Base-by-base conservation (phyloP, 345 rosid genomes). In the Ailanthus altissimus region DNA sequence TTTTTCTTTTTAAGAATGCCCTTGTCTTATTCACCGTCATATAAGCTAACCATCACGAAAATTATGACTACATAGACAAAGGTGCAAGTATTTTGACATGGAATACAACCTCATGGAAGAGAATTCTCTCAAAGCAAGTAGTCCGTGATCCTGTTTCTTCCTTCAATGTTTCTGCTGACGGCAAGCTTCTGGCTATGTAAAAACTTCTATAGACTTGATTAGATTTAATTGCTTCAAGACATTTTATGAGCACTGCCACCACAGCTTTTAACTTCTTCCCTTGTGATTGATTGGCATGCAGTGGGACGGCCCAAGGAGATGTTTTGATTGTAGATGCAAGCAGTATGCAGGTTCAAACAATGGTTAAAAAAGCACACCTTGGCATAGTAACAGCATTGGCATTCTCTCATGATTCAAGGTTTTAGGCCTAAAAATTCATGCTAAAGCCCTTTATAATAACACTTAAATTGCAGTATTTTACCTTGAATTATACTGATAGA, bases 321-420 rank as follows among this genome's bases (percentile, higher is more conserved):
- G 81, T 92, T 38, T 16, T 85, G 57, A 84, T 92, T 61, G 58
- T 94, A 80, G 84, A 87, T 81, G 78, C 98, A 15, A 50, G 79
- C 50, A 86, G 56, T 58, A 70, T 89, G 96, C 73, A 79, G 74
- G 74, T 81, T 72, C 88, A 75, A 36, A 85, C 75, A 47, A 77
- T 75, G 32, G 84, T 91, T 40, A 87, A 70, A 81, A 89, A 89
- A 82, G 98, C 98, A 71, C 99, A 94, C 85, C 86, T 92, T 40
- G 97, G 92, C 78, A 83, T 94, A 65, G 97, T 91, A 67, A 94
- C 98, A 5, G 92, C 96, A 61, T 72, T 94, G 79, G 77, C 88
- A 51, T 94, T 97, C 87, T 91, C 98, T 43, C 89, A 80, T 21
- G 94, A 94, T 86, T 94, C 98, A 86, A 97, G 98, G 97, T 97